Evolutionary conservation across 2,329 filamentous ascomycete species (phyloP).

Genomic region (Penicillium sp.): DNA sequence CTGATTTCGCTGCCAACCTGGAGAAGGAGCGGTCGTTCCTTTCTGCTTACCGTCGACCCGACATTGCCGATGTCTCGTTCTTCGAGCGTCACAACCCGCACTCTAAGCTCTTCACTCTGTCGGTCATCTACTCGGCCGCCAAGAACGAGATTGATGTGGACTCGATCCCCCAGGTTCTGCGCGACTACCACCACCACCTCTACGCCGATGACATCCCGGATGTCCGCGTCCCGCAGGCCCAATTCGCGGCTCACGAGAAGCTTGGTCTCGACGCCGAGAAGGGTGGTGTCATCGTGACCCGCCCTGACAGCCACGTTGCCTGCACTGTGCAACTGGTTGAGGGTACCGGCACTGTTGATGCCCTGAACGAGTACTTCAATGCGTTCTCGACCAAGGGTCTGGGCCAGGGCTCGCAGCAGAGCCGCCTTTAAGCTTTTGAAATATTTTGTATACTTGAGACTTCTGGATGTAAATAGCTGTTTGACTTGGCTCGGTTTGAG

Average conservation of each 20-base stretch:
- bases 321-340: slow-evolving; percentile 67
- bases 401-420: slow-evolving; percentile 31
- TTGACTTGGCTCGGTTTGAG: slow-evolving; percentile 14
- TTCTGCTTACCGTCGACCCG: slow-evolving; percentile 56
- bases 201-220: slow-evolving; percentile 83
- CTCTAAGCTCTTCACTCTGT: slow-evolving; percentile 72
- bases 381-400: slow-evolving; percentile 59
- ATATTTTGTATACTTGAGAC: slow-evolving; percentile 10
- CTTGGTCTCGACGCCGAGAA: slow-evolving; percentile 69
- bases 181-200: slow-evolving; percentile 71
- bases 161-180: slow-evolving; percentile 64
- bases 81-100: slow-evolving; percentile 83
- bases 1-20: slow-evolving; percentile 63
- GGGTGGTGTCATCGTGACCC: slow-evolving; percentile 74
- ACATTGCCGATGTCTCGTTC: slow-evolving; percentile 59
- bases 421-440: slow-evolving; percentile 28
- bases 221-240: slow-evolving; percentile 60
- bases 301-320: slow-evolving; percentile 83
- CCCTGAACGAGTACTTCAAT: slow-evolving; percentile 74
- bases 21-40: slow-evolving; percentile 66
- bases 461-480: slow-evolving; percentile 19
- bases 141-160: slow-evolving; percentile 67
- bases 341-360: slow-evolving; percentile 72
- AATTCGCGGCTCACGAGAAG: slow-evolving; percentile 75
- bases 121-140: slow-evolving; percentile 64